Base-by-base conservation (phyloP, 345 rosid genomes). In the Corchorus capsularis region DNA sequence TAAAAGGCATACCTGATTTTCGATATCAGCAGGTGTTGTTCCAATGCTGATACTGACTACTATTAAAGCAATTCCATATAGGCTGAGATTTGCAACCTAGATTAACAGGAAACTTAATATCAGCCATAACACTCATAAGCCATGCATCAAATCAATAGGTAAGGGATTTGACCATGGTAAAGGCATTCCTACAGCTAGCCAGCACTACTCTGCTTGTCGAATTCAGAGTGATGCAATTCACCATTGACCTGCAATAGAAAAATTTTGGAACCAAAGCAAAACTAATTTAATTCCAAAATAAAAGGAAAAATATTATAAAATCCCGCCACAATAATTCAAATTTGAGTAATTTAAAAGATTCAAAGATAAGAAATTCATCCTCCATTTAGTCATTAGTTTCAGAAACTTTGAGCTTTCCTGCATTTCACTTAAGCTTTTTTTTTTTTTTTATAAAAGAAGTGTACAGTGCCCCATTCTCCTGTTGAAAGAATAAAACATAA, bases 101-200 rank as follows among this genome's bases (percentile, higher is more conserved):
- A 64, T 66, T 61, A 77, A 27, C 46, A 17, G 37, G 68, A 12
- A 66, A 71, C 20, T 39, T 43, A 46, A 82, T 56, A 76, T 74
- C 27, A 55, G 72, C 49, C 53, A 47, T 13, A 76, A 46, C 70
- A 15, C 70, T 20, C 52, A 16, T 49, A 65, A 75, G 60, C 71
- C 39, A 73, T 4, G 35, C 59, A 76, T 32, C 15, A 78, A 81
- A 56, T 53, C 64, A 72, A 65, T 35, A 34, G 52, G 43, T 61
- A 61, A 74, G 79, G 72, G 75, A 77, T 73, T 72, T 80, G 5
- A 95, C 99, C 99, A 95, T 93, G 41, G 96, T 89, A 86, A 95
- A 95, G 32, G 99, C 99, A 85, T 95, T 95, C 17, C 97, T 93
- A 67, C 97, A 95, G 87, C 99, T 93, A 27, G 97, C 83, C 85